Conservation (phyloP, 2,329 filamentous ascomycete species). For the Pseudogymnoascus sp. region DNA sequence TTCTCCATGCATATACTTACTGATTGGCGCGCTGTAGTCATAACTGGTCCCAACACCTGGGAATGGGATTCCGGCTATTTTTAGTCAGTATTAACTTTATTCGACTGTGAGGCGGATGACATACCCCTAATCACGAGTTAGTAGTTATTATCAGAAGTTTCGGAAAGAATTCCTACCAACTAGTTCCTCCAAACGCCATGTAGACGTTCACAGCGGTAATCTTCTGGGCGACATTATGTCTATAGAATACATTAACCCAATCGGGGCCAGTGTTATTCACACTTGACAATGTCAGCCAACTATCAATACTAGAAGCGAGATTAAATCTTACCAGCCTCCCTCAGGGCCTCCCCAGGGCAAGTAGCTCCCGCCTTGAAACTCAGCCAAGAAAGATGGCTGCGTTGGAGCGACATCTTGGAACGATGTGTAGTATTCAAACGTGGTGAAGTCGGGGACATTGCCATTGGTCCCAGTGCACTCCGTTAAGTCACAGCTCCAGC, state of each 20-base stretch:
- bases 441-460: slow-evolving; percentile 45
- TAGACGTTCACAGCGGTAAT: slow-evolving; percentile 56
- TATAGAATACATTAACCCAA: slow-evolving; percentile 59
- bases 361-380: slow-evolving; percentile 55
- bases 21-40: slow-evolving; percentile 56
- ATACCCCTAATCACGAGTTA: background rate
- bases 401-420: slow-evolving; percentile 26
- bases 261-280: slow-evolving; percentile 47
- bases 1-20: slow-evolving; percentile 13
- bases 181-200: slow-evolving; percentile 61
- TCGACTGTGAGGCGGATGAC: background rate
- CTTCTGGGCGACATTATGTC: slow-evolving; percentile 54
- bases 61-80: slow-evolving; percentile 45
- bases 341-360: background rate
- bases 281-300: slow-evolving; percentile 22
- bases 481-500: slow-evolving; percentile 58
- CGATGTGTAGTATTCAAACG: slow-evolving; percentile 30
- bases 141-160: background rate
- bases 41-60: slow-evolving; percentile 56
- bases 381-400: slow-evolving; percentile 45
- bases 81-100: background rate
- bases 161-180: slow-evolving; percentile 37
- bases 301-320: slow-evolving; percentile 28
- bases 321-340: background rate
- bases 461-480: slow-evolving; percentile 57